Conservation (phyloP, 179 eudicot species). For the Spergularia azorica region DNA sequence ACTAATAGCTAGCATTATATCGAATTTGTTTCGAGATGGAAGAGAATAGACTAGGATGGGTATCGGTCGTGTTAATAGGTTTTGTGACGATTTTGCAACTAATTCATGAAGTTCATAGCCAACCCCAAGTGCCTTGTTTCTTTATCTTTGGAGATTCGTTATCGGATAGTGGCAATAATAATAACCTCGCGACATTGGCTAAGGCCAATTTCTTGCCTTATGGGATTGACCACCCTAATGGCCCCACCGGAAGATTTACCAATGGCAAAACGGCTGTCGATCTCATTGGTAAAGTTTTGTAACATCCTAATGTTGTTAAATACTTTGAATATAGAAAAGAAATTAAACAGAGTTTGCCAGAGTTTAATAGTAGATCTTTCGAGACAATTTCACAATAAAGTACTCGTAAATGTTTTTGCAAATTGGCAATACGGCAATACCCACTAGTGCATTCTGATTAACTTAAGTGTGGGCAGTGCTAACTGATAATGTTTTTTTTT, state of each 20-base stretch:
- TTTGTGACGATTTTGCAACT: constrained; percentile 4
- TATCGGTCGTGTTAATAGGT: not conserved
- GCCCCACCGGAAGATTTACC: constrained; percentile 45
- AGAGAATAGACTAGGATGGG: not conserved
- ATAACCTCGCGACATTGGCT: constrained; percentile 29
- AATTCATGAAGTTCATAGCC: not conserved
- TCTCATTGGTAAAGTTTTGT: constrained; percentile 27
- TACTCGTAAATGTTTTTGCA: too few relatives aligned
- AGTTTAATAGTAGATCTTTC: too few relatives aligned
- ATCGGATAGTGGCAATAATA: constrained; percentile 49
- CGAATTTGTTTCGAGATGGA: not conserved
- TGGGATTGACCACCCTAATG: constrained; percentile 45
- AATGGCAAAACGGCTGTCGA: constrained; percentile 43
- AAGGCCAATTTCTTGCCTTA: constrained; percentile 44
- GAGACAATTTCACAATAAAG: too few relatives aligned
- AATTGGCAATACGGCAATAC: too few relatives aligned
- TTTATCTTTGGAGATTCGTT: constrained; percentile 49
- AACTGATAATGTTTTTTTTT: too few relatives aligned
- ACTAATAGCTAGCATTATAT: too few relatives aligned
- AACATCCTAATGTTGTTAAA: not conserved
- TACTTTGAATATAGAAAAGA: too few relatives aligned
- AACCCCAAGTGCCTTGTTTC: constrained; percentile 38
- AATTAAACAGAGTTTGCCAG: too few relatives aligned
- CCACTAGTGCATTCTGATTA: too few relatives aligned
- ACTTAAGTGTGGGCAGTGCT: too few relatives aligned